Evolutionary conservation across 768 basidiomycete genomes (phyloP).

Genomic region (Leucosporidium creatinivorum): DNA sequence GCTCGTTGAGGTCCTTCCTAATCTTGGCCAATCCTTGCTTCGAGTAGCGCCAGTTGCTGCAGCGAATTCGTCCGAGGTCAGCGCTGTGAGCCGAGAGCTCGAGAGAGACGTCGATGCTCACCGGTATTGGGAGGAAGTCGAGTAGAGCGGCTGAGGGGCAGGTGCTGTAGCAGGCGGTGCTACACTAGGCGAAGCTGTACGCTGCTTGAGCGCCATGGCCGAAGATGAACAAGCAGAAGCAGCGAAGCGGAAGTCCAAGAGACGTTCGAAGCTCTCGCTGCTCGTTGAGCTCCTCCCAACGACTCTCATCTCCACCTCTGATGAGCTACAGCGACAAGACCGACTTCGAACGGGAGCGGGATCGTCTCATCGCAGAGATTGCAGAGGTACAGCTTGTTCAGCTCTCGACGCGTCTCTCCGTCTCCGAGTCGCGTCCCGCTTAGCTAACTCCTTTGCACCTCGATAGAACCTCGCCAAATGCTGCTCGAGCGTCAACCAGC

Average conservation of each 20-base stretch:
- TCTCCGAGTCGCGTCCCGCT: neutral
- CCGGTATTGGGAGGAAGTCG: neutral
- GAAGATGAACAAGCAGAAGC: neutral
- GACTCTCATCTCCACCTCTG: neutral
- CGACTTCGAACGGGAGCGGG: constrained; percentile 23
- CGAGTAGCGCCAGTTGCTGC: constrained; percentile 82
- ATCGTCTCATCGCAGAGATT: constrained; percentile 27
- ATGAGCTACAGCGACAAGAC: constrained; percentile 15
- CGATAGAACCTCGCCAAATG: constrained; percentile 22
- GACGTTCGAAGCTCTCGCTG: too few relatives aligned
- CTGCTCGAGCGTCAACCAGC: constrained; percentile 21
- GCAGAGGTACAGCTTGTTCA: constrained; percentile 14
- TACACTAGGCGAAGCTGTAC: too few relatives aligned
- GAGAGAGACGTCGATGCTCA: neutral
- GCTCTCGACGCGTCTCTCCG: neutral
- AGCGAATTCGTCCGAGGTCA: constrained; percentile 36
- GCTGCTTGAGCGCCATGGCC: too few relatives aligned
- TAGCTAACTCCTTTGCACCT: neutral
- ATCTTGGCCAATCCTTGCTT: constrained; percentile 55
- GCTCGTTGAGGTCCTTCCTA: constrained; percentile 62
- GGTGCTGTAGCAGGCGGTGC: neutral
- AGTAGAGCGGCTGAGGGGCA: neutral
- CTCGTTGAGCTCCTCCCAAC: too few relatives aligned
- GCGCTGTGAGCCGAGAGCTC: neutral
- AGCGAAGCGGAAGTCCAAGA: neutral